Evolutionary conservation across 176 grass and related monocot species (phyloP).

Genomic region (Alloteropsis semialata): DNA sequence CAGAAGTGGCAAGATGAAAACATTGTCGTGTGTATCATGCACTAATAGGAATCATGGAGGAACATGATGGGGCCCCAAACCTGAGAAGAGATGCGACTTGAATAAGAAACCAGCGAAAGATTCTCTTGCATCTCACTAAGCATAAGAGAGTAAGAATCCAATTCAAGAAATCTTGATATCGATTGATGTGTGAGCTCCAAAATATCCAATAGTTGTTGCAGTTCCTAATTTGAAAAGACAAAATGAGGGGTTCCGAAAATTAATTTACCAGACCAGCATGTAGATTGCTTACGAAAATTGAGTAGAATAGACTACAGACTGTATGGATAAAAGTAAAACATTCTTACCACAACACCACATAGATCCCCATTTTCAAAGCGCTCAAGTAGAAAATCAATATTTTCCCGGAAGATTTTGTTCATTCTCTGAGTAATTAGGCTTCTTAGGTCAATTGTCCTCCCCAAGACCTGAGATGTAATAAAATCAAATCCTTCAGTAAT

Average conservation of each 20-base stretch:
- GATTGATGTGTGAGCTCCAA: constrained; percentile 93
- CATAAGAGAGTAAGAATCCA: constrained; percentile 92
- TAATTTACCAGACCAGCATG: neutral
- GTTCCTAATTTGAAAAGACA: constrained; percentile 58
- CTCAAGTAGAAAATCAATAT: constrained; percentile 91
- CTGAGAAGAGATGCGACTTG: constrained; percentile 95
- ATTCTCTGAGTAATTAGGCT: constrained; percentile 94
- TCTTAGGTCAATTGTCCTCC: constrained; percentile 92
- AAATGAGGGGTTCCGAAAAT: neutral
- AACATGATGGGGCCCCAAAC: constrained; percentile 40
- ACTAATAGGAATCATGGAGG: neutral
- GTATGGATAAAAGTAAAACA: constrained; percentile 19
- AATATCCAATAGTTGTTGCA: constrained; percentile 89
- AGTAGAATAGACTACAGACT: neutral
- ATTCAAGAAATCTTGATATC: constrained; percentile 84
- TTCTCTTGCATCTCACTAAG: constrained; percentile 97
- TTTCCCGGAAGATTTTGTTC: constrained; percentile 95
- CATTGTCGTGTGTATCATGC: neutral
- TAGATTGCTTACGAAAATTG: constrained; percentile 19
- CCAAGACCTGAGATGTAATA: constrained; percentile 61
- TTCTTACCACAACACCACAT: constrained; percentile 86
- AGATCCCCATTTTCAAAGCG: constrained; percentile 87
- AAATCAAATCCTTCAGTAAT: constrained; percentile 23
- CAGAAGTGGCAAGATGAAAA: neutral
- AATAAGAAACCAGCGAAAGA: constrained; percentile 95